Base-by-base conservation (phyloP, 345 rosid genomes). In the Eucalyptus urophylla region DNA sequence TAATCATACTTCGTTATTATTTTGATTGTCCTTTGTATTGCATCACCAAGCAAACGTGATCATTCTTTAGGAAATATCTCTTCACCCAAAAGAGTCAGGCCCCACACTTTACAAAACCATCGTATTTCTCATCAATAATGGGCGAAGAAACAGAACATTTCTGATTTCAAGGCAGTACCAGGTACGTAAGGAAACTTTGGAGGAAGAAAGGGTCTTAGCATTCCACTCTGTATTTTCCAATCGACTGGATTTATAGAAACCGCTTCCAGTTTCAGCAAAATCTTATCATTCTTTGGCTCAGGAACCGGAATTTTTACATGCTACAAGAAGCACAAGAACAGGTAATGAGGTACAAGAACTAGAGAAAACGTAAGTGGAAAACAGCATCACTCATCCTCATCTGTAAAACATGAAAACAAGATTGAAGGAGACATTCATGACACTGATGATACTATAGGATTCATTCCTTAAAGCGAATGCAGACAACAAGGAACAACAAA, bases 111-210 rank as follows among this genome's bases (percentile, higher is more conserved):
- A 65, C 40, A 65, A 65, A 65, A 65, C 37, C 21, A n/a, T 65
- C 19, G 21, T n/a, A 65, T 65, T 27, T 65, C 21, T 47, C n/a
- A 17, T 27, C 87, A 22, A 85, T 15, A 85, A 47, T 15, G 50
- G 29, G 27, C 1, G n/a, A 24, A 83, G 43, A 83, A 83, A 43
- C 27, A 37, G 62, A 37, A 54, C 69, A 27, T 33, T 58, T 62
- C 33, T 62, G 8, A 62, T 29, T 62, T 13, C 33, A 27, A 62
- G 33, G 44, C n/a, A 53, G 37, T 86, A 90, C 91, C 86, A 22
- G 91, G 91, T 50, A 90, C 47, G 89, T 88, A 81, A 90, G 91
- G 91, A 87, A 90, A 90, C 50, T 76, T 90, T 86, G 88, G 89
- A 54, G 90, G 91, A 29, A 88, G 16, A 37, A 90, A 16, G 53